These are phyloP conservation scores for Protomyces inouyei DNA, from an alignment of 1,139 yeast genomes.

Conservation along the genomic window DNA sequence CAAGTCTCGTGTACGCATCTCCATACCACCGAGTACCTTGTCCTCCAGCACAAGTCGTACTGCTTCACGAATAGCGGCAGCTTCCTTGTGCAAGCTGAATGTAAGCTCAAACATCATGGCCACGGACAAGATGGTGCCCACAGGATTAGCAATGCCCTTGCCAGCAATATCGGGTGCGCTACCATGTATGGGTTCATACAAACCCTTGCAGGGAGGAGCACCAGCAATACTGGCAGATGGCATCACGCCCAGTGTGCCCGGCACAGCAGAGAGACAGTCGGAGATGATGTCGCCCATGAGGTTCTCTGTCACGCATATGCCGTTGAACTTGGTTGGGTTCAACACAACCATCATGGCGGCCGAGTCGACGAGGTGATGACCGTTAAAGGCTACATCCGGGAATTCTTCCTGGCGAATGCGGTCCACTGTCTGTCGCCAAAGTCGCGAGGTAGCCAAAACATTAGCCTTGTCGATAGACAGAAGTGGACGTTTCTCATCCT, in stretches of 20 bases:
- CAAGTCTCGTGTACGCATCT: conserved; percentile 85
- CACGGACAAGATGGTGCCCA: conserved; percentile 86
- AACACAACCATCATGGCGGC: conserved; percentile 97
- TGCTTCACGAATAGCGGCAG: conserved; percentile 83
- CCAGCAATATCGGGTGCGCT: conserved; percentile 87
- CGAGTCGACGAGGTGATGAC: conserved; percentile 84
- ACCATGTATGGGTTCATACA: conserved; percentile 98
- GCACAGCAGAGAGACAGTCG: conserved; percentile 96
- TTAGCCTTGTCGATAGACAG: conserved; percentile 98
- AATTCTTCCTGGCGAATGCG: conserved; percentile 78
- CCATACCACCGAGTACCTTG: conserved; percentile 43
- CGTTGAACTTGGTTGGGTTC: conserved; percentile 83
- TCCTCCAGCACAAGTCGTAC: conserved; percentile 74
- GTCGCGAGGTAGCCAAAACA: conserved; percentile 89
- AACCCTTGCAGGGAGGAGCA: conserved; percentile 90
- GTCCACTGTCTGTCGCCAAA: conserved; percentile 92
- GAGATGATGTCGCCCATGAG: conserved; percentile 98
- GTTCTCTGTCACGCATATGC: conserved; percentile 84
- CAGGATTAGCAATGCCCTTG: conserved; percentile 81
- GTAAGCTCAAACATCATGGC: conserved; percentile 97
- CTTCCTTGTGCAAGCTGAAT: conserved; percentile 73
- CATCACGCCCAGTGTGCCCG: conserved; percentile 90
- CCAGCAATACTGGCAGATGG: conserved; percentile 97
- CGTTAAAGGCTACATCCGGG: conserved; percentile 78
- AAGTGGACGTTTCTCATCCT: conserved; percentile 73